A percentile compares a stretch with the other conserved stretches of the same genome.
Evolutionary conservation across 225 moss, liverwort and hornwort species (phyloP).

Genomic region (Physcomitrium patens): DNA sequence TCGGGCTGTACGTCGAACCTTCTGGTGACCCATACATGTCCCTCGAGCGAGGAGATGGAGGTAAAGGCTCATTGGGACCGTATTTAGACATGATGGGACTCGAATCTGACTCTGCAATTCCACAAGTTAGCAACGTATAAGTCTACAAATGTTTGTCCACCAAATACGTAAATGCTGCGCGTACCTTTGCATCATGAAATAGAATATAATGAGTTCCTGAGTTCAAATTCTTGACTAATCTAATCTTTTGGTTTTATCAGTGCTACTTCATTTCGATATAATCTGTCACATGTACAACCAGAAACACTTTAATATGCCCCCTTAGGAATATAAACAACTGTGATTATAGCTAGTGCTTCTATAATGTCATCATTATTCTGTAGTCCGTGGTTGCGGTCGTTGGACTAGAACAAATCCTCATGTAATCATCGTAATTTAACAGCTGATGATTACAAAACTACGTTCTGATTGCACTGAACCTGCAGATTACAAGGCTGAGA

Average conservation of each 20-base stretch:
- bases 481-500: background rate
- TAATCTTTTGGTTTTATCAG: background rate
- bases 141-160: background rate
- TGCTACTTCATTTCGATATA: background rate
- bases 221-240: background rate
- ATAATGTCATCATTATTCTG: background rate
- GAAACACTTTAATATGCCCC: background rate
- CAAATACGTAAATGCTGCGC: background rate
- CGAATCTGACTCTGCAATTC: conserved; percentile 12
- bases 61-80: conserved; percentile 25
- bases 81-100: background rate
- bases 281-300: background rate
- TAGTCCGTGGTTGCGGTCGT: background rate
- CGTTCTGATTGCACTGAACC: background rate
- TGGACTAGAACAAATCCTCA: background rate
- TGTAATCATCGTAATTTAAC: background rate
- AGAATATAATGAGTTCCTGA: background rate
- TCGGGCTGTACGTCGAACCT: conserved; percentile 26
- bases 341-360: background rate
- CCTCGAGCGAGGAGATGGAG: conserved; percentile 39
- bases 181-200: background rate
- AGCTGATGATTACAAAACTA: background rate
- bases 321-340: background rate
- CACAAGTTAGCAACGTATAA: background rate
- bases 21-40: conserved; percentile 35